Conservation (phyloP, 441 rosid species). For the Mallotus repandus region DNA sequence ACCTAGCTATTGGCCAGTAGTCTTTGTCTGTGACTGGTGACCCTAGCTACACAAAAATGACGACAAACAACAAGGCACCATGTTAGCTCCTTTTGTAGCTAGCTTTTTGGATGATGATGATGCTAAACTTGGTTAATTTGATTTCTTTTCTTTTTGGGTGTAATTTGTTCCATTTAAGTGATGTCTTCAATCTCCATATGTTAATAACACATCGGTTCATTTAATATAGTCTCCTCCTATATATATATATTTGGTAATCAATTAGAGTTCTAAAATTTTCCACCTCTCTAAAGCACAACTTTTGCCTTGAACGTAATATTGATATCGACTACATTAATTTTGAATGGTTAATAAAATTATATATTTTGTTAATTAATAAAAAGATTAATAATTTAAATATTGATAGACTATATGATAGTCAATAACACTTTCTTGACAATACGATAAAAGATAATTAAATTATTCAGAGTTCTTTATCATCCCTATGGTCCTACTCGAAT, state of each 20-base stretch:
- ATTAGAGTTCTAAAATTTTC: not conserved
- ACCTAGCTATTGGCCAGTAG: not conserved
- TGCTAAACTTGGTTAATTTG: not conserved
- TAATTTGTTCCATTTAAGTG: not conserved
- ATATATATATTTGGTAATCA: not conserved
- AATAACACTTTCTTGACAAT: no score
- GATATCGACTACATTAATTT: no score
- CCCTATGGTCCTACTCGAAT: no score
- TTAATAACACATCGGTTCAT: not conserved
- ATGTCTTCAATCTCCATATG: not conserved
- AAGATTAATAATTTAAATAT: no score
- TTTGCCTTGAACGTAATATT: no score
- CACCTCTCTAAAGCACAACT: not conserved
- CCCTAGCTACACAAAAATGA: not conserved
- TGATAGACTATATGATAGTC: no score
- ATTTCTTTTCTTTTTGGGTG: not conserved
- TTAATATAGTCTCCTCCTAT: not conserved
- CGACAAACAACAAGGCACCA: not conserved
- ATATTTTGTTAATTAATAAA: no score
- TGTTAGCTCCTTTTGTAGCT: not conserved
- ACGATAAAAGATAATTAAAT: no score
- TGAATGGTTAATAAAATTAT: no score
- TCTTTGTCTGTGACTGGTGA: not conserved
- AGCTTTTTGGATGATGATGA: not conserved
- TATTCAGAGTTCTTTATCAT: no score